A percentile compares a stretch with the other conserved stretches of the same genome.
These are phyloP conservation scores for Trametes maxima DNA, from an alignment of 768 basidiomycete species.

Conservation along the genomic window DNA sequence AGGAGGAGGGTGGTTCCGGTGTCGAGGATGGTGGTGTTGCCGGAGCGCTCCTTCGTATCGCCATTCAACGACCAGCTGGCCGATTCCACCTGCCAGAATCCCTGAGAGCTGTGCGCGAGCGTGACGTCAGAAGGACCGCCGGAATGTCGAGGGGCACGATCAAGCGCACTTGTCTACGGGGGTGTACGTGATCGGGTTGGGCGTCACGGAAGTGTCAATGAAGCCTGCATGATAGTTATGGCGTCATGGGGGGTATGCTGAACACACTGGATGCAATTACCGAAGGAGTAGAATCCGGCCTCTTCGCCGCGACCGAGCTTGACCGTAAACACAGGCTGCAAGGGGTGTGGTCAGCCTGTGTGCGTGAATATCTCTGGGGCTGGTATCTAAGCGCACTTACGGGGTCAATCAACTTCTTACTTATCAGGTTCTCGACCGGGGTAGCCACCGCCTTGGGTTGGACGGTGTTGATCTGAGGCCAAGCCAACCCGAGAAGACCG, in stretches of 20 bases:
- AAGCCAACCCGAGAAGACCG: conserved; percentile 42
- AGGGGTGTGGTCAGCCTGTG: neutral
- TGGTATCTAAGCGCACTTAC: conserved; percentile 5
- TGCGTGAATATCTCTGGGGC: neutral
- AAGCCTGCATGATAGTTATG: conserved; percentile 20
- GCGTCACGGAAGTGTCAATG: conserved; percentile 38
- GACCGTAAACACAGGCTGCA: conserved; percentile 38
- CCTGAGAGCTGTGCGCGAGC: conserved; percentile 33
- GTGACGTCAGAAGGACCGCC: conserved; percentile 5
- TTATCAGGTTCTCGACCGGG: conserved; percentile 44
- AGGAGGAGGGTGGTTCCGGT: conserved; percentile 39
- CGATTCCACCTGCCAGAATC: conserved; percentile 43
- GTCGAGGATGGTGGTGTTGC: conserved; percentile 42
- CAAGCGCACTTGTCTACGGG: conserved; percentile 29
- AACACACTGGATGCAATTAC: conserved; percentile 15
- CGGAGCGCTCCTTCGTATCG: conserved; percentile 28
- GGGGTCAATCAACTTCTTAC: conserved; percentile 34
- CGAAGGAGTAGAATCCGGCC: conserved; percentile 44
- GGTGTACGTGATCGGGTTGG: conserved; percentile 33
- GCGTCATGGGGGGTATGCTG: neutral
- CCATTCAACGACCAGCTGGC: conserved; percentile 31
- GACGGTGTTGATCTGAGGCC: conserved; percentile 43
- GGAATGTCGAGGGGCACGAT: neutral
- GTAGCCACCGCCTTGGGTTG: conserved; percentile 39
- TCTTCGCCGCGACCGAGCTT: conserved; percentile 40